Conservation (phyloP, 202 grass and related monocot genomes). For the Tripidium arundinaceum region DNA sequence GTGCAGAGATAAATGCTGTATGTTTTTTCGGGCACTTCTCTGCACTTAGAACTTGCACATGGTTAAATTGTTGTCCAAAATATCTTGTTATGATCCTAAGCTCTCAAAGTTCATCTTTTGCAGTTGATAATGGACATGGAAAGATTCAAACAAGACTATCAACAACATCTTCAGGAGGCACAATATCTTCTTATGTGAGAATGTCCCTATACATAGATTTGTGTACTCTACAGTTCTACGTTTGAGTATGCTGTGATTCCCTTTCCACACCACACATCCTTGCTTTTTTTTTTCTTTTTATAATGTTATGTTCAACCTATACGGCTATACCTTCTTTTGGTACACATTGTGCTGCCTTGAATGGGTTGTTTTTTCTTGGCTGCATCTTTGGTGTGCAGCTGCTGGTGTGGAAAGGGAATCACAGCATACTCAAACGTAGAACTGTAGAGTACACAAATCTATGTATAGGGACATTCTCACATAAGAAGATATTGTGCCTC, state of each 20-base stretch:
- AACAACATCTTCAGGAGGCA: conserved; percentile 52
- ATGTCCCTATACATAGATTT: conserved; percentile 15
- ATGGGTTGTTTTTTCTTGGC: not conserved
- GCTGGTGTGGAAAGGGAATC: not conserved
- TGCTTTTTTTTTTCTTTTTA: not conserved
- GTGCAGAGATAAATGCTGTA: conserved; percentile 64
- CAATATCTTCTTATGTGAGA: conserved; percentile 49
- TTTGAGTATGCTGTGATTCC: conserved; percentile 3
- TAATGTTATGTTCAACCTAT: not conserved
- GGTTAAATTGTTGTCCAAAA: conserved; percentile 13
- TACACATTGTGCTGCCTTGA: not conserved
- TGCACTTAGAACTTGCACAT: not conserved
- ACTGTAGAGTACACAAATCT: not conserved
- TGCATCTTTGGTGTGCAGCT: not conserved
- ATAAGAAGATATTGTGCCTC: conserved; percentile 44
- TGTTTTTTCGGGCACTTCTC: conserved; percentile 27
- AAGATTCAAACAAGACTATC: conserved; percentile 68
- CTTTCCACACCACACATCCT: not conserved
- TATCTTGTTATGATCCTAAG: conserved; percentile 8
- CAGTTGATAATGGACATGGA: conserved; percentile 88
- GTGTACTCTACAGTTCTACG: not conserved
- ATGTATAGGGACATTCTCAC: conserved; percentile 37
- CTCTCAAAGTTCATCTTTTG: conserved; percentile 30
- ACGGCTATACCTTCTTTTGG: not conserved
- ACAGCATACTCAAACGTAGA: not conserved